Percentiles rank a stretch among this genome's conserved stretches.
These are phyloP conservation scores for Leccinum solheimii DNA, from an alignment of 1,284 basidiomycete genomes.

Conservation along the genomic window DNA sequence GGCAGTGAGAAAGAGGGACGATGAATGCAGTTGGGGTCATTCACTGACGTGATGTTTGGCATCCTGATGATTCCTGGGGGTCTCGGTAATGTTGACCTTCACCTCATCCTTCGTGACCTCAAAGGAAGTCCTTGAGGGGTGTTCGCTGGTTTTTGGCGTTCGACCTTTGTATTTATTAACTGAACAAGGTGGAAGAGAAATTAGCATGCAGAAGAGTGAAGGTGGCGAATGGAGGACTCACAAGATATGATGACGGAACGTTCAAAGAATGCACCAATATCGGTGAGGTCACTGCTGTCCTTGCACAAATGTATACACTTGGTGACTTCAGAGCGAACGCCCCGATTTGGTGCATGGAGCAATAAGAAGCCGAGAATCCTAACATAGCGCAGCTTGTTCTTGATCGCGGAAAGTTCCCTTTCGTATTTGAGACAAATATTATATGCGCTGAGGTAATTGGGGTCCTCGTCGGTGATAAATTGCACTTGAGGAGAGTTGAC, in stretches of 20 bases:
- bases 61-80: neutral
- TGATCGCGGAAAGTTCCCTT: neutral
- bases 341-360: neutral
- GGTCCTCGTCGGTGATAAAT: neutral
- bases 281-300: neutral
- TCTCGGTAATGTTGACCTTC: neutral
- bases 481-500: neutral
- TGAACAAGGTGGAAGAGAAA: neutral
- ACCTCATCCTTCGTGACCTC: neutral
- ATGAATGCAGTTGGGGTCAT: neutral
- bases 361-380: neutral
- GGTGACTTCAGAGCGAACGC: slow-evolving; percentile 7
- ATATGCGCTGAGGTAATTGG: neutral
- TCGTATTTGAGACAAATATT: neutral
- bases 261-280: slow-evolving; percentile 7
- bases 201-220: neutral
- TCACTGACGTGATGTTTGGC: neutral
- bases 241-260: neutral
- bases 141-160: neutral
- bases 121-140: neutral
- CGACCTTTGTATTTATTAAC: neutral
- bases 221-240: neutral
- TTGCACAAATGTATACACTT: slow-evolving; percentile 1
- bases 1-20: neutral
- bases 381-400: neutral